phyloP scores from a whole-genome alignment of 805 yeast species.

The Candida ovalis region DNA sequence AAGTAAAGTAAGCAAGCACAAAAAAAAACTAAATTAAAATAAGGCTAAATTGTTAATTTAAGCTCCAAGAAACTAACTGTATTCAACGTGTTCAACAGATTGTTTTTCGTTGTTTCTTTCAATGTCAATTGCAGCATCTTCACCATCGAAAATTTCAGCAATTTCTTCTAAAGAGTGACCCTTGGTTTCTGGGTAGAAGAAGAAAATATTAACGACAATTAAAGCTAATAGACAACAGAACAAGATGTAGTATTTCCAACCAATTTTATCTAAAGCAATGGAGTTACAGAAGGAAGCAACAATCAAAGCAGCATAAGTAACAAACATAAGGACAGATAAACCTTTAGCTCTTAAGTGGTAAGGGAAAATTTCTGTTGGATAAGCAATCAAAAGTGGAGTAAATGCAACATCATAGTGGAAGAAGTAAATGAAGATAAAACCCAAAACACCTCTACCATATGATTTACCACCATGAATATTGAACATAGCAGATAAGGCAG shows the following conservation, averaged over 20 bases:
- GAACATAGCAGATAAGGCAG: conserved; percentile 40
- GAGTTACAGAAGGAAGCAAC: conserved; percentile 25
- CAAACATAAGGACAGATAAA: conserved; percentile 39
- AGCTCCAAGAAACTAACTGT: neutral
- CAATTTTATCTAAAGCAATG: conserved; percentile 35
- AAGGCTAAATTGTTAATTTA: too few species aligned
- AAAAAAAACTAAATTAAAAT: neutral
- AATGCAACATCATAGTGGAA: conserved; percentile 39
- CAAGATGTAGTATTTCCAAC: conserved; percentile 36
- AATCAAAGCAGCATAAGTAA: conserved; percentile 12
- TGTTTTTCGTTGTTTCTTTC: conserved; percentile 9
- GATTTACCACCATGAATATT: neutral
- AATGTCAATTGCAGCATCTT: conserved; percentile 3
- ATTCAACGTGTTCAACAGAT: conserved; percentile 13
- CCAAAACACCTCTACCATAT: conserved; percentile 13
- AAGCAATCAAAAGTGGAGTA: conserved; percentile 43
- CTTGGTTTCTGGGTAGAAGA: conserved; percentile 61
- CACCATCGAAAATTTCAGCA: conserved; percentile 45
- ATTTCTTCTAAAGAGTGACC: conserved; percentile 59
- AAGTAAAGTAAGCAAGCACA: neutral
- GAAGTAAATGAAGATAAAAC: conserved; percentile 26
- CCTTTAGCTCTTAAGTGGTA: conserved; percentile 56
- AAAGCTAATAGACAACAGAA: conserved; percentile 32
- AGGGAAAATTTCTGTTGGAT: conserved; percentile 46
- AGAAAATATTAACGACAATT: conserved; percentile 21